Evolutionary conservation across 1,139 yeast species (phyloP), one percentile per base, ranked within the genome.

Genomic region (Blastobotrys indianensis): DNA sequence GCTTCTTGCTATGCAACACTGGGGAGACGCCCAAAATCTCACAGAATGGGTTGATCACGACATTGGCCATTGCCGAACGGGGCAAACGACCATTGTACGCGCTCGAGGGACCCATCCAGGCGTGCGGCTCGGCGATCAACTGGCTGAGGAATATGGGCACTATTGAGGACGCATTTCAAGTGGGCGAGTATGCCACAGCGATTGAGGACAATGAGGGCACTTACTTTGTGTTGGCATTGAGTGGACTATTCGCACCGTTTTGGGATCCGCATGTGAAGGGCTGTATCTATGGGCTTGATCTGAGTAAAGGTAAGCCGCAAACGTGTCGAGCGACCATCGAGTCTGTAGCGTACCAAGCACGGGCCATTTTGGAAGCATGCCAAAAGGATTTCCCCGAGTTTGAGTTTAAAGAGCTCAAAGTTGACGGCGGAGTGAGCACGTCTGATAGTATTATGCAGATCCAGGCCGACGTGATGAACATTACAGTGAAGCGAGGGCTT

Each of bases 201-300:
- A 95, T 86, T 32, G 74, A 77, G 37, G 80, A 85, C 64, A 76
- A 92, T 13, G 96, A 94, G 45, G 97, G 97, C 16, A 96, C 90
- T 32, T 92, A 86, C 39, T 90, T 90, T 60, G 95, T 90, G 42
- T 95, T 97, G 12, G 97, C 97, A 4, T 87, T 90, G 63, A 83
- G 92, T 32, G 97, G 97, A 8, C 73, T 90, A 50, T 90, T 86
- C 65, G 95, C 97, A 2, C 97, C 97, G 16, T 88, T 90, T 70
- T 90, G 97, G 97, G 87, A 86, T 60, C 78, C 94, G 15, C 87
- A 86, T 44, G 90, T 96, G 8, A 79, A 95, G 59, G 97, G 97
- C 49, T 82, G 96, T 38, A 85, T 90, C 45, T 81, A 87, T 63
- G 97, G 97, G 41, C 77, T 90, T 74, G 86, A 96, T 4, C 95